Conservation (phyloP, 192 early-diverging fungal species). For the Coemansia sp. region DNA sequence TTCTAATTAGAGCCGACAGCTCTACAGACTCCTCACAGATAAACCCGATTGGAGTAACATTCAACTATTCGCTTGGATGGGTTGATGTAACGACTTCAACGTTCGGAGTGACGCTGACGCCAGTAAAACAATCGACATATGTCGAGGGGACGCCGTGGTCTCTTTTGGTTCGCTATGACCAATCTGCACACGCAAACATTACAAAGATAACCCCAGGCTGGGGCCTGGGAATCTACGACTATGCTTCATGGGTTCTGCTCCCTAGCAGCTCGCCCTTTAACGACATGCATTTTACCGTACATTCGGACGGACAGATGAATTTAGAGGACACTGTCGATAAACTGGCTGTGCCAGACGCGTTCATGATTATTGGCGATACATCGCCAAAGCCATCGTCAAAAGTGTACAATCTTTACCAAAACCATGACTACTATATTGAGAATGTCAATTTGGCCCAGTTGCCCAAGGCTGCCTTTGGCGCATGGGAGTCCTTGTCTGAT, state of each 20-base stretch:
- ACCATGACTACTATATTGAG: conserved; percentile 27
- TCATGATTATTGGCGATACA: conserved; percentile 23
- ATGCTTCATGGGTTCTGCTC: conserved; percentile 40
- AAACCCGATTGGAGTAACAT: conserved; percentile 39
- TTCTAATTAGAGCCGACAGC: not conserved
- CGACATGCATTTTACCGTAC: conserved; percentile 34
- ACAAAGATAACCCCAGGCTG: conserved; percentile 33
- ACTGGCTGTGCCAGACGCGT: conserved; percentile 24
- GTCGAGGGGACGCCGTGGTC: conserved; percentile 29
- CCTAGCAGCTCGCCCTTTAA: conserved; percentile 24
- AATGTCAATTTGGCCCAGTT: conserved; percentile 36
- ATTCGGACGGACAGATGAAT: conserved; percentile 40
- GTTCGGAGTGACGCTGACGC: conserved; percentile 39
- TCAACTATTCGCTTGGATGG: conserved; percentile 47
- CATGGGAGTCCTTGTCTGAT: conserved; percentile 23
- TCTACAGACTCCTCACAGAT: conserved; percentile 1
- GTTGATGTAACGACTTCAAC: conserved; percentile 33
- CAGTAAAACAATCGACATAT: conserved; percentile 18
- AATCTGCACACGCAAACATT: conserved; percentile 35
- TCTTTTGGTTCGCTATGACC: conserved; percentile 36
- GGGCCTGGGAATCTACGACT: conserved; percentile 40
- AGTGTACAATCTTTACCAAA: conserved; percentile 20
- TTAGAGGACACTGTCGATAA: conserved; percentile 27
- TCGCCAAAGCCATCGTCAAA: conserved; percentile 9
- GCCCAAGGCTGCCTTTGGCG: conserved; percentile 35